These are phyloP conservation scores for Balakata baccata DNA, from an alignment of 345 rosid genomes.

Conservation along the genomic window DNA sequence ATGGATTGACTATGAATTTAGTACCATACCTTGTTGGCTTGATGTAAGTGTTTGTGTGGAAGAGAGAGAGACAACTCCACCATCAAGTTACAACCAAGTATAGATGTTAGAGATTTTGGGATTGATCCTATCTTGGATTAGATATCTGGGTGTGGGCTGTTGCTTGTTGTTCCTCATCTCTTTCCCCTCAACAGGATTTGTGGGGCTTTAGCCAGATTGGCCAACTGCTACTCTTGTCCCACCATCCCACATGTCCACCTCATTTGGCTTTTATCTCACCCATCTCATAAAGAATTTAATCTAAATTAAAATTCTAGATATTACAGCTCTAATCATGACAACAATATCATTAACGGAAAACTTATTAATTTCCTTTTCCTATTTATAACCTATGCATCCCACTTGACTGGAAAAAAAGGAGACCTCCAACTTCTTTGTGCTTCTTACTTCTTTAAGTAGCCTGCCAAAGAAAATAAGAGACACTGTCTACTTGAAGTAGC, in stretches of 20 bases:
- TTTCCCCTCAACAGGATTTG: slow-evolving; percentile 38
- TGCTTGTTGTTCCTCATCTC: slow-evolving; percentile 29
- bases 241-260: slow-evolving; percentile 47
- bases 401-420: slow-evolving; percentile 3
- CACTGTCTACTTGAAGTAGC: too few species aligned
- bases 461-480: too few species aligned
- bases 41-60: slow-evolving; percentile 1
- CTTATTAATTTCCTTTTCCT: slow-evolving; percentile 4
- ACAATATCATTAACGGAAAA: too few species aligned
- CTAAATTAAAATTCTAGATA: too few species aligned
- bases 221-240: slow-evolving; percentile 46
- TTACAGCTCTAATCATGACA: too few species aligned
- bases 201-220: slow-evolving; percentile 44
- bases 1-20: slow-evolving; percentile 23
- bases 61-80: slow-evolving; percentile 12
- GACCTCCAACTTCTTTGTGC: not conserved
- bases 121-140: slow-evolving; percentile 33
- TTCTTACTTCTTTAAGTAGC: too few species aligned
- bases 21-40: slow-evolving; percentile 17
- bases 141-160: slow-evolving; percentile 39
- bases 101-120: slow-evolving; percentile 19
- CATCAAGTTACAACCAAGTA: slow-evolving; percentile 34
- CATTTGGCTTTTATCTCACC: slow-evolving; percentile 1
- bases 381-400: slow-evolving; percentile 31
- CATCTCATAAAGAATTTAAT: too few species aligned